phyloP scores from a whole-genome alignment of 352 stramenopile genomes.

The Globisporangium perplexum region DNA sequence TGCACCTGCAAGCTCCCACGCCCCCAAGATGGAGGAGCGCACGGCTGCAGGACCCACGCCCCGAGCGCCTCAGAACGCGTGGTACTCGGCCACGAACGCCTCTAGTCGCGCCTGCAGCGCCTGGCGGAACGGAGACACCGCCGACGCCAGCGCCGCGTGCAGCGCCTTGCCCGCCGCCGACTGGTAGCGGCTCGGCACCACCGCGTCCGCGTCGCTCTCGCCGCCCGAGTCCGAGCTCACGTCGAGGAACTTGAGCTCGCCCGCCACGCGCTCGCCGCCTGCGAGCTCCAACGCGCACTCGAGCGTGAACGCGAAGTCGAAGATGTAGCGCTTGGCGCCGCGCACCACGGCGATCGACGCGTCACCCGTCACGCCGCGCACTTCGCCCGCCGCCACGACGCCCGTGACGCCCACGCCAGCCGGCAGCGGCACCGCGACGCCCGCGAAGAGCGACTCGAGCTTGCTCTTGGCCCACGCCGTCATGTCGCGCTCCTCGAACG shows the following conservation, averaged over 20 bases:
- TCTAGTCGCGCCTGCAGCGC: slow-evolving; percentile 45
- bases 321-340: slow-evolving; percentile 92
- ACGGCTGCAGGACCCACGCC: too few relatives aligned
- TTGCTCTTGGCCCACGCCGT: slow-evolving; percentile 77
- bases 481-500: slow-evolving; percentile 92
- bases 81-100: slow-evolving; percentile 69
- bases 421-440: slow-evolving; percentile 31
- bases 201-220: slow-evolving; percentile 67
- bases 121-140: slow-evolving; percentile 51
- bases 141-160: slow-evolving; percentile 47
- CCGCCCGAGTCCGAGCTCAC: slow-evolving; percentile 71
- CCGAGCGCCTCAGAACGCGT: slow-evolving; percentile 42
- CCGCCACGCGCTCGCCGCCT: slow-evolving; percentile 21
- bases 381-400: slow-evolving; percentile 47
- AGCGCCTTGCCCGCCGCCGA: slow-evolving; percentile 61
- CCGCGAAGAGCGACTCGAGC: slow-evolving; percentile 54
- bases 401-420: slow-evolving; percentile 18
- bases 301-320: slow-evolving; percentile 72
- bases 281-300: slow-evolving; percentile 29
- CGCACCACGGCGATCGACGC: slow-evolving; percentile 90
- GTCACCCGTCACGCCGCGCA: slow-evolving; percentile 89
- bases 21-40: too few relatives aligned
- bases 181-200: slow-evolving; percentile 66
- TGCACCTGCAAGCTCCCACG: too few relatives aligned
- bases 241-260: slow-evolving; percentile 76